A percentile compares a stretch with the other conserved stretches of the same genome.
Evolutionary conservation across 257 asterid species (phyloP).

Genomic region (Solanum gracilifrons): DNA sequence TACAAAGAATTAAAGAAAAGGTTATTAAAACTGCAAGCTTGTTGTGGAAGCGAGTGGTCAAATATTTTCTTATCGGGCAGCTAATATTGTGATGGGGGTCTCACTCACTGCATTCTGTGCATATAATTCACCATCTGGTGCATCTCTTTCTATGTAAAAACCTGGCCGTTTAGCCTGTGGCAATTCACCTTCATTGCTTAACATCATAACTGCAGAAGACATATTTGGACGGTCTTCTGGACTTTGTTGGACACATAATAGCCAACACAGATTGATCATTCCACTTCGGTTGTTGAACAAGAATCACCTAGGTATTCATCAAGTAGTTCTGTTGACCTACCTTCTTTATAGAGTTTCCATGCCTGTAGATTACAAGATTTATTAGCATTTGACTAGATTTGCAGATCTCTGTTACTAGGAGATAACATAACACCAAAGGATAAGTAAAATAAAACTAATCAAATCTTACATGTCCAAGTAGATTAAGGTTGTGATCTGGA

Average conservation of each 20-base stretch:
- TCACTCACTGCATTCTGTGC: not conserved
- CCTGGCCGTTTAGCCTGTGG: constrained; percentile 26
- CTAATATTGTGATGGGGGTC: not conserved
- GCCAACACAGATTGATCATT: constrained; percentile 21
- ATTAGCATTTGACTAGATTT: not conserved
- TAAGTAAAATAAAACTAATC: not conserved
- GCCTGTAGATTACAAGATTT: constrained; percentile 10
- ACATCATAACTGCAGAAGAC: constrained; percentile 21
- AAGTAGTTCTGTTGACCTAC: constrained; percentile 10
- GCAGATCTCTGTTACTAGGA: not conserved
- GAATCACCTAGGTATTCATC: constrained; percentile 5
- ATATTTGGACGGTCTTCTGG: constrained; percentile 28
- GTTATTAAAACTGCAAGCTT: not conserved
- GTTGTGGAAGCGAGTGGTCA: not conserved
- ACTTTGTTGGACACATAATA: constrained; percentile 24
- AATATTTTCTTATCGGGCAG: not conserved
- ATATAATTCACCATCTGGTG: not conserved
- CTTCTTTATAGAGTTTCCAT: constrained; percentile 19
- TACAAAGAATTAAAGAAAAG: not conserved
- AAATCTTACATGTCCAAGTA: constrained; percentile 16
- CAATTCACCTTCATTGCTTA: constrained; percentile 14
- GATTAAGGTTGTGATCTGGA: constrained; percentile 10
- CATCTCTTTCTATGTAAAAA: constrained; percentile 9
- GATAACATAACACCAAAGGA: not conserved
- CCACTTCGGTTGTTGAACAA: not conserved